A percentile compares a stretch with the other conserved stretches of the same genome.
Conservation (phyloP, 306 rosid genomes). For the Prunus fruticosa region DNA sequence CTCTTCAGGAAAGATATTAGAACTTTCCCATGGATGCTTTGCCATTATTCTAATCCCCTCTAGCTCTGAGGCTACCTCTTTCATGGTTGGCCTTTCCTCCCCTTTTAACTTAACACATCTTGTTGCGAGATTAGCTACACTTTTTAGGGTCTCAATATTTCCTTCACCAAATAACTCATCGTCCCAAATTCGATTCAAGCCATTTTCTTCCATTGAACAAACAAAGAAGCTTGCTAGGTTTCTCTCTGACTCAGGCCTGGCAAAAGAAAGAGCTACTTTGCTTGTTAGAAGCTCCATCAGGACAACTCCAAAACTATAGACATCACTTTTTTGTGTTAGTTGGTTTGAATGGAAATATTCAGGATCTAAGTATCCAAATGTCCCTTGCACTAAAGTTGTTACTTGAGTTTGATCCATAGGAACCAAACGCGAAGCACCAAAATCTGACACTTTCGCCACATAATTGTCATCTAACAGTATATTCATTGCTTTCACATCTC, state of each 20-base stretch:
- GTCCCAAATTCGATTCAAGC: background rate
- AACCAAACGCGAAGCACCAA: too few relatives aligned
- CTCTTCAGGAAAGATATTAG: too few relatives aligned
- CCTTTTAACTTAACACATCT: background rate
- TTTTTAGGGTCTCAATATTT: background rate
- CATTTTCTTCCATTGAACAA: background rate
- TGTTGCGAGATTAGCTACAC: background rate
- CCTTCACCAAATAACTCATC: background rate
- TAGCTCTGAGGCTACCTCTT: background rate
- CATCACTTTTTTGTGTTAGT: conserved; percentile 25
- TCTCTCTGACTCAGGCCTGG: background rate
- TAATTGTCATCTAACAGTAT: too few relatives aligned
- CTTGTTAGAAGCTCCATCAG: conserved; percentile 25
- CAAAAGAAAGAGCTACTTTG: background rate
- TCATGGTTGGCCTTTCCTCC: background rate
- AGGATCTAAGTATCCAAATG: conserved; percentile 1
- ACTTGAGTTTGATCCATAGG: too few relatives aligned
- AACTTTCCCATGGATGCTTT: too few relatives aligned
- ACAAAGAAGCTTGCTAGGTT: conserved; percentile 3
- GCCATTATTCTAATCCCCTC: too few relatives aligned
- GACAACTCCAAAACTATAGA: conserved; percentile 28
- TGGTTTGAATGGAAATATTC: conserved; percentile 21
- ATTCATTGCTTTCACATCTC: too few relatives aligned
- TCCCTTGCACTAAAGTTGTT: too few relatives aligned
- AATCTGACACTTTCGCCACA: too few relatives aligned